phyloP scores from a whole-genome alignment of 2,329 filamentous ascomycete genomes.

The Aspergillus sp. region DNA sequence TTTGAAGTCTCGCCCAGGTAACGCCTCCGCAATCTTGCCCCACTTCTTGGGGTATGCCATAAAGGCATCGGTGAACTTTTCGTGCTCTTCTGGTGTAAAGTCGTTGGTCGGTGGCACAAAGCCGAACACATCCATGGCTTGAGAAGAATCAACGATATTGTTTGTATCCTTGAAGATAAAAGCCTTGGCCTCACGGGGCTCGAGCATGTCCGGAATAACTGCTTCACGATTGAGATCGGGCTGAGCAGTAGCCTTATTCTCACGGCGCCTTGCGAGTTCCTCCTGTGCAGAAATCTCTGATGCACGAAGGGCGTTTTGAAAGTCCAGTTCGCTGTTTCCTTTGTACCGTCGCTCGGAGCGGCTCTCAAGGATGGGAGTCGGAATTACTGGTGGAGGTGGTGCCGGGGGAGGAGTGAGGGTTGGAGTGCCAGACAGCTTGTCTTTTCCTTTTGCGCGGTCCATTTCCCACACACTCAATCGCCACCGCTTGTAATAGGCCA shows the following conservation, averaged over 20 bases:
- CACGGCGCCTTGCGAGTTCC: slow-evolving; percentile 46
- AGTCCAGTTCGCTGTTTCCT: slow-evolving; percentile 51
- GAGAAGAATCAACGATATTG: slow-evolving; percentile 38
- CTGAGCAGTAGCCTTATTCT: slow-evolving; percentile 43
- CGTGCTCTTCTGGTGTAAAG: slow-evolving; percentile 49
- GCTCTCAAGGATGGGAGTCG: slow-evolving; percentile 36
- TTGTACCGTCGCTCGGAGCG: slow-evolving; percentile 39
- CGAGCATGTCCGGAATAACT: slow-evolving; percentile 50
- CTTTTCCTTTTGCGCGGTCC: slow-evolving; percentile 43
- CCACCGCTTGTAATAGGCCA: slow-evolving; percentile 46
- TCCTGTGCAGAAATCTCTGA: slow-evolving; percentile 51
- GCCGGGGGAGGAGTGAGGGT: slow-evolving; percentile 36
- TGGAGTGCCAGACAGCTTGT: slow-evolving; percentile 39
- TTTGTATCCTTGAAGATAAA: slow-evolving; percentile 49
- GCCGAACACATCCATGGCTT: slow-evolving; percentile 45
- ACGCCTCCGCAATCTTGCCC: slow-evolving; percentile 50
- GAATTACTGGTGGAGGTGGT: slow-evolving; percentile 30
- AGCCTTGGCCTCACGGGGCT: slow-evolving; percentile 38
- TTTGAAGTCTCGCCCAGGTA: slow-evolving; percentile 48
- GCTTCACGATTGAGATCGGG: slow-evolving; percentile 49
- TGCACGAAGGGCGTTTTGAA: slow-evolving; percentile 48
- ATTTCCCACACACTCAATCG: slow-evolving; percentile 43
- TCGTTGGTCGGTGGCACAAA: slow-evolving; percentile 49
- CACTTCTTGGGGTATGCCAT: slow-evolving; percentile 52
- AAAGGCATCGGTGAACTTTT: slow-evolving; percentile 48